These are phyloP conservation scores for Proliferodiscus dingleyae DNA, from an alignment of 2,329 filamentous ascomycete species.

Conservation along the genomic window DNA sequence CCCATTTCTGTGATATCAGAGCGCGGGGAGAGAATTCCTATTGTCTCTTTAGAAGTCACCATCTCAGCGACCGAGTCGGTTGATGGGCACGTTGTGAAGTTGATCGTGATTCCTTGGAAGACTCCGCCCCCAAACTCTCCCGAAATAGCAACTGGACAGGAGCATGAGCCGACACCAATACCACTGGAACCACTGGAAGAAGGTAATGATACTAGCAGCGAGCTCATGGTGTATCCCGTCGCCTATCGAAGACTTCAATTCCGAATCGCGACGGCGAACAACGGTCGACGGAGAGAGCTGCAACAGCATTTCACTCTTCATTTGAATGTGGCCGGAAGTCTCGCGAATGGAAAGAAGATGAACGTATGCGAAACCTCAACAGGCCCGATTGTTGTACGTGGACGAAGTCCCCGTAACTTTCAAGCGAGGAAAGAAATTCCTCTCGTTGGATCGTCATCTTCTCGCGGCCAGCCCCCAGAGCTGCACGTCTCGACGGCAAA, in stretches of 20 bases:
- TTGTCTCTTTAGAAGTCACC: constrained; percentile 76
- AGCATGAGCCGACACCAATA: constrained; percentile 82
- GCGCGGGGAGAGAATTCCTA: constrained; percentile 76
- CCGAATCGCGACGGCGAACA: constrained; percentile 91
- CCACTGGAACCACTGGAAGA: constrained; percentile 65
- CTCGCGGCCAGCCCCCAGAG: constrained; percentile 30
- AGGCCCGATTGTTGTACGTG: constrained; percentile 87
- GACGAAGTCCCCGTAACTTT: constrained; percentile 90
- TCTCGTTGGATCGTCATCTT: constrained; percentile 41
- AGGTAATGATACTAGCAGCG: constrained; percentile 39
- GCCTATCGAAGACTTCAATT: constrained; percentile 94
- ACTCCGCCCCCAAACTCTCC: constrained; percentile 77
- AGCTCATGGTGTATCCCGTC: constrained; percentile 86
- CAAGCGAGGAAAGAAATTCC: constrained; percentile 91
- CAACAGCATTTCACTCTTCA: constrained; percentile 94
- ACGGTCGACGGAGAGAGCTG: constrained; percentile 87
- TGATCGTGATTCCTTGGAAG: constrained; percentile 98
- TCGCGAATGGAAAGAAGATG: constrained; percentile 78
- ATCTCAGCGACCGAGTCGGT: constrained; percentile 94
- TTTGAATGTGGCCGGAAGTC: constrained; percentile 76
- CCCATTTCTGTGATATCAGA: constrained; percentile 79
- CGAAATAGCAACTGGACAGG: constrained; percentile 58
- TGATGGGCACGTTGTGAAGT: constrained; percentile 83
- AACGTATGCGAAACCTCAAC: constrained; percentile 80
- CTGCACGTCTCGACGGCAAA: constrained; percentile 26